phyloP scores from a whole-genome alignment of 2,329 filamentous ascomycete species.

The Colletotrichum higginsianum region DNA sequence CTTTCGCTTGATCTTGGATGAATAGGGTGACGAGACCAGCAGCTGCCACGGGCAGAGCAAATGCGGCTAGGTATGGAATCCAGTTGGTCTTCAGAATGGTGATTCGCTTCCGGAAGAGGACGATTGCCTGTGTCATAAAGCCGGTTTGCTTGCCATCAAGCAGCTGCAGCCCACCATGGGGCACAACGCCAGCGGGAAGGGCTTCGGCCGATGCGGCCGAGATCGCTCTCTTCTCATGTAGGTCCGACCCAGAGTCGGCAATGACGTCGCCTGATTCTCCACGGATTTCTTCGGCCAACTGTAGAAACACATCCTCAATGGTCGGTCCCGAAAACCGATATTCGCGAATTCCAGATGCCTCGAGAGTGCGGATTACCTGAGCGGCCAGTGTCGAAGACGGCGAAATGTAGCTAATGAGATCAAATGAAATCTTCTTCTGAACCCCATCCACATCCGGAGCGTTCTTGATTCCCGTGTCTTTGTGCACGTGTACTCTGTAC shows the following conservation, averaged over 20 bases:
- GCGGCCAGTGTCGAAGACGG: constrained; percentile 79
- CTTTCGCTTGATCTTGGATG: constrained; percentile 69
- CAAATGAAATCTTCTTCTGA: constrained; percentile 72
- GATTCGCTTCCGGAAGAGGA: constrained; percentile 83
- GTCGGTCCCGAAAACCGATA: constrained; percentile 92
- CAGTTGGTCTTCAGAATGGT: constrained; percentile 85
- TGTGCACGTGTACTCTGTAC: constrained; percentile 84
- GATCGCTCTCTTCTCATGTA: constrained; percentile 49
- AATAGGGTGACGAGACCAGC: constrained; percentile 86
- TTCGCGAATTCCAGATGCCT: constrained; percentile 76
- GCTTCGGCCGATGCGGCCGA: constrained; percentile 21
- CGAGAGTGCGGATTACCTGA: constrained; percentile 77
- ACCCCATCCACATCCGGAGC: constrained; percentile 69
- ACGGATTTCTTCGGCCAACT: constrained; percentile 85
- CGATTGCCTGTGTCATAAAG: constrained; percentile 77
- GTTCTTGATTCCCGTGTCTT: constrained; percentile 64
- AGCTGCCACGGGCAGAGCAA: constrained; percentile 84
- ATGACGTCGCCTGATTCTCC: constrained; percentile 44
- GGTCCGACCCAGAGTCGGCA: constrained; percentile 17
- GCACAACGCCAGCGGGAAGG: constrained; percentile 3
- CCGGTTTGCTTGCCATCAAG: constrained; percentile 79
- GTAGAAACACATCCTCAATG: constrained; percentile 93
- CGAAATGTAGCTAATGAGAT: constrained; percentile 81
- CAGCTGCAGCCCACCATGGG: constrained; percentile 64
- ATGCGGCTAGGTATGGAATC: constrained; percentile 80